Conservation (phyloP, 2,329 filamentous ascomycete species). For the Pyrenophora teres region DNA sequence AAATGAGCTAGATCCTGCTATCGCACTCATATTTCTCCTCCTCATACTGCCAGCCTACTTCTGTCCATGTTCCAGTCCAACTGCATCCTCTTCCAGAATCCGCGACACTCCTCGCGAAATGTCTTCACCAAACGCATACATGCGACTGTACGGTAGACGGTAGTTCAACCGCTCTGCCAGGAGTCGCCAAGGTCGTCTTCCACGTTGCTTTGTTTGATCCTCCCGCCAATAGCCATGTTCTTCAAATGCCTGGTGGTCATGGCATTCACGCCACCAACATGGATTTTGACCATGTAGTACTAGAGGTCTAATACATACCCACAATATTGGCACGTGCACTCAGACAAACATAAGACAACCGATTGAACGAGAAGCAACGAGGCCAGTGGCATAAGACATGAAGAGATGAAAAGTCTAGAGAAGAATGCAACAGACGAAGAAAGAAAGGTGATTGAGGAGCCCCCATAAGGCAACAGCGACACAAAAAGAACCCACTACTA, state of each 20-base stretch:
- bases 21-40: too few relatives aligned
- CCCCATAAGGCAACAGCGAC: too few relatives aligned
- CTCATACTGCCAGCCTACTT: not conserved
- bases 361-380: too few relatives aligned
- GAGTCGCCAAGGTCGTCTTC: conserved; percentile 28
- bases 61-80: not conserved
- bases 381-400: too few relatives aligned
- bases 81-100: not conserved
- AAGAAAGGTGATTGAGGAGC: too few relatives aligned
- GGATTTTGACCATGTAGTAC: conserved; percentile 48
- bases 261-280: conserved; percentile 50
- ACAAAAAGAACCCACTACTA: not conserved
- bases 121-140: not conserved
- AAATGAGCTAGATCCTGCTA: too few relatives aligned
- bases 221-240: conserved; percentile 34
- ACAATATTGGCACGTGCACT: too few relatives aligned
- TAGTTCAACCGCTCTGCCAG: conserved; percentile 15
- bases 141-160: conserved; percentile 30
- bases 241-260: not conserved
- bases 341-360: too few relatives aligned
- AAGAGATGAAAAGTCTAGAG: too few relatives aligned
- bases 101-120: too few relatives aligned
- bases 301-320: not conserved
- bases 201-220: conserved; percentile 49
- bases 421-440: too few relatives aligned